A percentile compares a stretch with the other conserved stretches of the same genome.
Evolutionary conservation across 2,329 filamentous ascomycete species (phyloP).

Genomic region (Aspergillus puulaauensis): DNA sequence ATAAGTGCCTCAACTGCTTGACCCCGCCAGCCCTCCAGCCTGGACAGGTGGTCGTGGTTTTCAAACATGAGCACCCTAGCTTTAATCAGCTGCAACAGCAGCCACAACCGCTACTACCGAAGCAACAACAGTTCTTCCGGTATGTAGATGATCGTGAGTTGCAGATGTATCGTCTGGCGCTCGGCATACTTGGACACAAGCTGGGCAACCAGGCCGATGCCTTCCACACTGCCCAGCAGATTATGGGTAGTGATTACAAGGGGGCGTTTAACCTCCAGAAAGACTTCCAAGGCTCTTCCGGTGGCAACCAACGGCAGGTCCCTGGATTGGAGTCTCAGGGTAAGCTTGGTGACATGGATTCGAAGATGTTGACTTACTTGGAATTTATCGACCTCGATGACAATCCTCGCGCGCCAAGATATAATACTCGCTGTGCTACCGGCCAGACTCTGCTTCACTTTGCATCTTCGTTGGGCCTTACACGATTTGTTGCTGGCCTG

Average conservation of each 20-base stretch:
- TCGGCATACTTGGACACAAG: slow-evolving; percentile 48
- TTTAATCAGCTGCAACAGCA: slow-evolving; percentile 49
- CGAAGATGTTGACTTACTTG: slow-evolving; percentile 69
- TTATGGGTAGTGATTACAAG: slow-evolving; percentile 46
- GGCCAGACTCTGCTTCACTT: slow-evolving; percentile 82
- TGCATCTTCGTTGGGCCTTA: slow-evolving; percentile 71
- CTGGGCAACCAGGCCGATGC: slow-evolving; percentile 48
- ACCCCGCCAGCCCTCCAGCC: slow-evolving; percentile 68
- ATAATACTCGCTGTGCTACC: slow-evolving; percentile 64
- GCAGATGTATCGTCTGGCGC: slow-evolving; percentile 47
- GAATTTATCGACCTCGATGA: slow-evolving; percentile 78
- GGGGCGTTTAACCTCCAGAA: slow-evolving; percentile 49
- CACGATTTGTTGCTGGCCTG: slow-evolving; percentile 73
- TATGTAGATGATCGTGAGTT: slow-evolving; percentile 59
- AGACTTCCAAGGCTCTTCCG: slow-evolving; percentile 43
- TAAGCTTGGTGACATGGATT: slow-evolving; percentile 59
- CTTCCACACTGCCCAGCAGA: slow-evolving; percentile 49
- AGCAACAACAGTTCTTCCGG: slow-evolving; percentile 61
- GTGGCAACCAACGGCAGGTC: slow-evolving; percentile 46
- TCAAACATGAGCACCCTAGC: slow-evolving; percentile 57
- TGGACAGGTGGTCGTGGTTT: slow-evolving; percentile 69
- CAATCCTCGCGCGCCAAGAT: slow-evolving; percentile 64
- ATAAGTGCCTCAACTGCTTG: slow-evolving; percentile 75
- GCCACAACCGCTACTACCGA: slow-evolving; percentile 44
- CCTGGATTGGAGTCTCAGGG: slow-evolving; percentile 44